Percentiles rank a stretch among this genome's conserved stretches.
Conservation (phyloP, 176 grass and related monocot genomes). For the Cenchrus americanus region DNA sequence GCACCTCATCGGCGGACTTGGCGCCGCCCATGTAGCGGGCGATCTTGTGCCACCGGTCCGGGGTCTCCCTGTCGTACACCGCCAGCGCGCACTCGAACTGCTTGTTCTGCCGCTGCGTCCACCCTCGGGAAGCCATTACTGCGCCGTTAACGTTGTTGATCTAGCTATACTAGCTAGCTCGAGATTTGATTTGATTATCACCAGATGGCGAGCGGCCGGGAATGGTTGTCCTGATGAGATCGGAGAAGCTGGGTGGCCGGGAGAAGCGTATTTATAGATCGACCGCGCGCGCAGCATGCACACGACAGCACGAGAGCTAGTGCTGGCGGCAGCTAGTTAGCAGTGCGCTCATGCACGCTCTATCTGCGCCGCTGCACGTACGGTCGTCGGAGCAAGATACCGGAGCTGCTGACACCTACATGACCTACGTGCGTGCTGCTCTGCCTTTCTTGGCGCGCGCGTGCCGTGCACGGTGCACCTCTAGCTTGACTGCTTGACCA, state of each 20-base stretch:
- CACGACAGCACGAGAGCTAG: no score
- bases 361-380: not conserved
- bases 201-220: not conserved
- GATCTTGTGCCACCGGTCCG: conserved; percentile 72
- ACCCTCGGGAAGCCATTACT: conserved; percentile 50
- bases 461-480: no score
- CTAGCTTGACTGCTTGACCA: no score
- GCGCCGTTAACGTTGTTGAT: not conserved
- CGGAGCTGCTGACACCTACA: not conserved
- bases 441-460: no score
- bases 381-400: not conserved
- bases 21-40: conserved; percentile 60
- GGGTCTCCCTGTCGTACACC: conserved; percentile 66
- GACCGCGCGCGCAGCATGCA: no score
- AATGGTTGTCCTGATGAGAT: not conserved
- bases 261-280: no score
- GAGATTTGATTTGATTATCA: no score
- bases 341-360: not conserved
- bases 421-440: not conserved
- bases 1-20: conserved; percentile 72
- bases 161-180: not conserved
- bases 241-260: not conserved
- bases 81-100: conserved; percentile 78
- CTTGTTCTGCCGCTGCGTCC: conserved; percentile 77
- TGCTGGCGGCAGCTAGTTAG: no score